Evolutionary conservation across 768 basidiomycete genomes (phyloP).

Genomic region (Royoungia palumana): DNA sequence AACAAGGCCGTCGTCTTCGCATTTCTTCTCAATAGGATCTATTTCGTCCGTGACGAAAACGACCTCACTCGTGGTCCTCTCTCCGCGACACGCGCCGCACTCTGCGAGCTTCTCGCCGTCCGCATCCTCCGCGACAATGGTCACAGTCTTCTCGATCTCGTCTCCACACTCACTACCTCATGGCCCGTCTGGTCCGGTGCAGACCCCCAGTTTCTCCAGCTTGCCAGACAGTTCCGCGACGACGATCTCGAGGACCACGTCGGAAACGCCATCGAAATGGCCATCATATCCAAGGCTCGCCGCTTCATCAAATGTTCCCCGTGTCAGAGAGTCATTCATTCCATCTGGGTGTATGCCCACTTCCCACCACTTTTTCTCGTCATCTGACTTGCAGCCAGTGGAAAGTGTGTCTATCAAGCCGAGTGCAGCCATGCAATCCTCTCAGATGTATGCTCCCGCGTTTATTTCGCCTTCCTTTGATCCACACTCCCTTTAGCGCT

Average conservation of each 20-base stretch:
- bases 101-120: constrained; percentile 90
- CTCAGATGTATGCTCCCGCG: constrained; percentile 62
- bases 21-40: constrained; percentile 80
- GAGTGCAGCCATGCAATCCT: constrained; percentile 86
- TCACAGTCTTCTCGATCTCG: constrained; percentile 64
- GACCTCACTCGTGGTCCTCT: constrained; percentile 60
- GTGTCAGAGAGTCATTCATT: constrained; percentile 87
- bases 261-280: constrained; percentile 92
- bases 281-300: constrained; percentile 83
- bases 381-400: constrained; percentile 43
- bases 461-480: background rate
- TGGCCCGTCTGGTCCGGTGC: constrained; percentile 83
- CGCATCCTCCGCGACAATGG: constrained; percentile 71
- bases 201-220: constrained; percentile 51
- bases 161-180: constrained; percentile 67
- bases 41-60: constrained; percentile 77
- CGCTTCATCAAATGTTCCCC: constrained; percentile 86
- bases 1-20: constrained; percentile 89
- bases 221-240: constrained; percentile 61
- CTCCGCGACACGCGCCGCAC: constrained; percentile 68
- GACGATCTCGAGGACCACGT: constrained; percentile 74
- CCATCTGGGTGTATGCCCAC: constrained; percentile 65
- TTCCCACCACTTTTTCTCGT: background rate
- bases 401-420: constrained; percentile 88
- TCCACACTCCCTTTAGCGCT: constrained; percentile 55